phyloP scores from a whole-genome alignment of 306 rosid genomes.

The Cucurbita ficifolia region DNA sequence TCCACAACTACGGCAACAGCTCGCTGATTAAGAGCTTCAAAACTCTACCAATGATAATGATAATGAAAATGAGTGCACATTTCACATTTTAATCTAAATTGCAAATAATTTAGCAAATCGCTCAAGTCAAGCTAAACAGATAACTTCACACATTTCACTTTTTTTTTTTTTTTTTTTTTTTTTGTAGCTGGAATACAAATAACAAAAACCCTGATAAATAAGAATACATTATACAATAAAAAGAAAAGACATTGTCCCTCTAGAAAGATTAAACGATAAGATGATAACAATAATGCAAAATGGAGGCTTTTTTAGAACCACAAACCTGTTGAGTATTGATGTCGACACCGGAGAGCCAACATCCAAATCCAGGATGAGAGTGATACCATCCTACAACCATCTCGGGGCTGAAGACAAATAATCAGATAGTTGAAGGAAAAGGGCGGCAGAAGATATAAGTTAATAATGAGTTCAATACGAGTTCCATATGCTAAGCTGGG shows the following conservation, averaged over 20 bases:
- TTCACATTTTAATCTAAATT: neutral
- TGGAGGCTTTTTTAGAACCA: neutral
- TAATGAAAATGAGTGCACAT: neutral
- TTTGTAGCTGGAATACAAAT: neutral
- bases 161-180: neutral
- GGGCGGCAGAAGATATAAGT: neutral
- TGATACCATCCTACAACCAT: constrained; percentile 99
- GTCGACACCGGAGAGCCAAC: constrained; percentile 99
- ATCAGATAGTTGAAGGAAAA: neutral
- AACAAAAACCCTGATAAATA: neutral
- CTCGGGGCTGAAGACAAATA: constrained; percentile 53
- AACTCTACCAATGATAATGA: constrained; percentile 33
- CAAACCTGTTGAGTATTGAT: constrained; percentile 93
- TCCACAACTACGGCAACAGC: constrained; percentile 94
- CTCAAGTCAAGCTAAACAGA: neutral
- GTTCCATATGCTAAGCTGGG: too few relatives aligned
- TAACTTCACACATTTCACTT: too few relatives aligned
- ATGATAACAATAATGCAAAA: neutral
- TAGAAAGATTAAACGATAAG: neutral
- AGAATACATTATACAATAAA: neutral
- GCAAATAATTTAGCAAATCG: neutral
- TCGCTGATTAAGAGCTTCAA: constrained; percentile 89
- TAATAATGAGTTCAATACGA: neutral
- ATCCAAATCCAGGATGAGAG: constrained; percentile 97
- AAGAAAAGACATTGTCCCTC: neutral